Evolutionary conservation across 768 basidiomycete species (phyloP).

Genomic region (Termitomyces sp.): DNA sequence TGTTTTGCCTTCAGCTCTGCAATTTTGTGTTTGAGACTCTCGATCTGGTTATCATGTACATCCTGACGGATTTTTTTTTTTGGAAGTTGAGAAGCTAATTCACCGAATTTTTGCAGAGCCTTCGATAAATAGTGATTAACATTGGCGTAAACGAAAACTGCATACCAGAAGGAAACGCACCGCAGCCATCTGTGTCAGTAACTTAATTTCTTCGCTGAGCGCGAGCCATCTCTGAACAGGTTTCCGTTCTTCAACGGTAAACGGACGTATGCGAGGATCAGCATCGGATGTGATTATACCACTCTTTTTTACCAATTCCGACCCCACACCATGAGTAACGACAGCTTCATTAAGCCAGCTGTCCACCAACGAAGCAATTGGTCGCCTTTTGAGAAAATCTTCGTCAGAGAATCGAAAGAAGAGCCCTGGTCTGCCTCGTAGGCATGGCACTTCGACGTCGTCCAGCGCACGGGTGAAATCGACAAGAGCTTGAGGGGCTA

Average conservation of each 20-base stretch:
- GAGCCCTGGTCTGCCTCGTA: slow-evolving; percentile 3
- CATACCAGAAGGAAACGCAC: slow-evolving; percentile 7
- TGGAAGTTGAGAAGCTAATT: neutral
- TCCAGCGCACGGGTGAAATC: slow-evolving; percentile 10
- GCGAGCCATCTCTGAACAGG: slow-evolving; percentile 36
- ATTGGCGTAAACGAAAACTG: neutral
- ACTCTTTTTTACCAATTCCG: slow-evolving; percentile 19
- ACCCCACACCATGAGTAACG: slow-evolving; percentile 16
- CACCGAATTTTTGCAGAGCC: neutral
- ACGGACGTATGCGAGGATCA: slow-evolving; percentile 42
- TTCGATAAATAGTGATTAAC: neutral
- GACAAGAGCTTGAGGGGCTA: slow-evolving; percentile 5
- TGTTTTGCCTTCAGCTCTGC: slow-evolving; percentile 18
- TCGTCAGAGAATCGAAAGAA: slow-evolving; percentile 11
- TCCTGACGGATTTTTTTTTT: neutral
- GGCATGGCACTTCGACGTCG: neutral
- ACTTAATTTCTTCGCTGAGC: slow-evolving; percentile 28
- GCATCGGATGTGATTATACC: slow-evolving; percentile 29
- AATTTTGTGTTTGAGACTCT: slow-evolving; percentile 18
- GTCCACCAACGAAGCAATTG: neutral
- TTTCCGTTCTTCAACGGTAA: slow-evolving; percentile 34
- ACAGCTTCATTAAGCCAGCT: slow-evolving; percentile 14
- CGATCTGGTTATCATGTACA: slow-evolving; percentile 15
- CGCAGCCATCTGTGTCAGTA: slow-evolving; percentile 11
- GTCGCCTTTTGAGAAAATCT: slow-evolving; percentile 6